Evolutionary conservation across 2,329 filamentous ascomycete species (phyloP).

Genomic region (Paracamarosporium sp.): DNA sequence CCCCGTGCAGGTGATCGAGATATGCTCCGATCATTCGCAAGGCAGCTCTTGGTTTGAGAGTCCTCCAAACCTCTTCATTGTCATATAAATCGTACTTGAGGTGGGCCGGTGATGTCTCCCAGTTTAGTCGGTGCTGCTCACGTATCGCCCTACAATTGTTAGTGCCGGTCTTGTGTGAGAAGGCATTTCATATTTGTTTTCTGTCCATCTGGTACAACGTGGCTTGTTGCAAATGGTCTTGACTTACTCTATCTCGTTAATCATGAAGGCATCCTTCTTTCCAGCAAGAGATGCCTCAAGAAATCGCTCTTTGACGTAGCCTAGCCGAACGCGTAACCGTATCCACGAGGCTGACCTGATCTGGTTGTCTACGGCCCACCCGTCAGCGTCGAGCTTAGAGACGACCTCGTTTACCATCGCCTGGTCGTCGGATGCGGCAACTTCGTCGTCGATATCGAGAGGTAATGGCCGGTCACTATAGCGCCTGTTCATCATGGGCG

Average conservation of each 20-base stretch:
- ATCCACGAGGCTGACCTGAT: slow-evolving; percentile 36
- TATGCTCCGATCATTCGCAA: slow-evolving; percentile 40
- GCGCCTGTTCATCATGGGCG: slow-evolving; percentile 42
- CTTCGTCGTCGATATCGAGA: slow-evolving; percentile 39
- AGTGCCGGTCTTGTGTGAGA: background rate
- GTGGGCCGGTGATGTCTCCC: slow-evolving; percentile 37
- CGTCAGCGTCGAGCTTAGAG: slow-evolving; percentile 33
- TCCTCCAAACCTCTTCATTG: slow-evolving; percentile 38
- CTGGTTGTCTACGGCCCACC: slow-evolving; percentile 39
- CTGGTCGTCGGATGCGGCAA: slow-evolving; percentile 31
- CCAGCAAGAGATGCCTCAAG: slow-evolving; percentile 42
- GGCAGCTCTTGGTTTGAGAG: slow-evolving; percentile 27
- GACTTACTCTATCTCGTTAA: slow-evolving; percentile 38
- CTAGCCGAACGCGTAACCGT: slow-evolving; percentile 33
- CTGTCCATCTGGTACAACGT: background rate
- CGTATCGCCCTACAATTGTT: slow-evolving; percentile 31
- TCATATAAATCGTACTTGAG: slow-evolving; percentile 44
- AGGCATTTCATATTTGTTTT: background rate
- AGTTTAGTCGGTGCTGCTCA: slow-evolving; percentile 31
- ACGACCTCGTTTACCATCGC: slow-evolving; percentile 31
- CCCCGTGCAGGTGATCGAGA: slow-evolving; percentile 41
- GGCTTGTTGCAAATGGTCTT: background rate
- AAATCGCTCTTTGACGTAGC: slow-evolving; percentile 38
- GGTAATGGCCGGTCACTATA: slow-evolving; percentile 40
- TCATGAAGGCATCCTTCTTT: slow-evolving; percentile 34